A percentile compares a stretch with the other conserved stretches of the same genome.
These are phyloP conservation scores for Boletus barrowsii DNA, from an alignment of 768 basidiomycete species.

Conservation along the genomic window DNA sequence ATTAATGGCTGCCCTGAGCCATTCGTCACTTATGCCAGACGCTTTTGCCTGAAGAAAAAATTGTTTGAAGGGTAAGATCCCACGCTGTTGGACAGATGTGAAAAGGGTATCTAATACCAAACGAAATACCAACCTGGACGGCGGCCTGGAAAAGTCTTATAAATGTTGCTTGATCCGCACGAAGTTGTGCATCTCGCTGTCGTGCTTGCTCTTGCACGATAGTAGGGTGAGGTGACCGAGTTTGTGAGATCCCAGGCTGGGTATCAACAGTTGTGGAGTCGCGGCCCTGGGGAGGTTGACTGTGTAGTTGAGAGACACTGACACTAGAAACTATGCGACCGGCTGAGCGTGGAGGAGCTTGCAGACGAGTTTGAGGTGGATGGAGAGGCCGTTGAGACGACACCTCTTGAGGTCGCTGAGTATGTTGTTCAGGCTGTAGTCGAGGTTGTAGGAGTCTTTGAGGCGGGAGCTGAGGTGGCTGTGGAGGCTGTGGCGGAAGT, in stretches of 20 bases:
- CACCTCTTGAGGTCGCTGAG: not conserved
- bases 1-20: constrained; percentile 14
- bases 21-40: constrained; percentile 19
- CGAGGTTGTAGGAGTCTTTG: not conserved
- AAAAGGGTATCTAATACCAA: not conserved
- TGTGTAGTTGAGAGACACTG: not conserved
- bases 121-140: constrained; percentile 16
- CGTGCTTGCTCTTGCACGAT: constrained; percentile 5
- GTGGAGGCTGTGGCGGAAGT: not conserved
- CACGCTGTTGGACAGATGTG: constrained; percentile 13
- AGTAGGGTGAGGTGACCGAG: not conserved
- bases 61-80: constrained; percentile 6
- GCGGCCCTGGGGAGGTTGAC: constrained; percentile 1
- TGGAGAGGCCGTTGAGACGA: constrained; percentile 2
- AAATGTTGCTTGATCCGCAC: constrained; percentile 16
- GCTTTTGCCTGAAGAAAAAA: constrained; percentile 14
- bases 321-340: not conserved
- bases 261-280: not conserved
- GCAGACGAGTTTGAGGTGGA: not conserved
- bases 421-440: not conserved
- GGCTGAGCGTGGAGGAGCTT: not conserved
- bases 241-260: not conserved
- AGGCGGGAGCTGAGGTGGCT: not conserved
- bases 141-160: constrained; percentile 20
- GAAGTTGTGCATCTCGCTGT: not conserved